Evolutionary conservation across 2,329 filamentous ascomycete species (phyloP), one percentile per base, ranked within the genome.

Genomic region (Claviceps capensis): DNA sequence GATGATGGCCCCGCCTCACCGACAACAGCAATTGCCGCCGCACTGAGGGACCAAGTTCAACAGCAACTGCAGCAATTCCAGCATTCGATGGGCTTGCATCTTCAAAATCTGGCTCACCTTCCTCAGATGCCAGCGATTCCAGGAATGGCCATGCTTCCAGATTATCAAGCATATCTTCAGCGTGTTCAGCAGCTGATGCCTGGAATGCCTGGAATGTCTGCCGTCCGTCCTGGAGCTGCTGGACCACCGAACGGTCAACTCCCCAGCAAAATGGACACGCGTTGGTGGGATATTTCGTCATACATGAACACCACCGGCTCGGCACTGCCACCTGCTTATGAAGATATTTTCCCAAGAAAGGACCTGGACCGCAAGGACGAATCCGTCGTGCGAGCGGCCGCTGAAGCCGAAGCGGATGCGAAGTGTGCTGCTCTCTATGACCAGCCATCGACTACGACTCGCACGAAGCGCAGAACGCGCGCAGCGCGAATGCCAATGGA

Each of bases 21-120:
- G 2, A 73, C 77, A 4, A 75, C 75, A 3, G 78, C 81, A 4
- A 78, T 84, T 47, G 78, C 88, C 61, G 74, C 81, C 48, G 85
- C 83, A 14, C 78, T 88, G 68, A 81, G 83, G 60, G 85, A 89
- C 51, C 85, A 90, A 53, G 68, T 91, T 19, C 75, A 82, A 26
- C 76, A 82, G 17, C 86, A 89, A 61, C 75, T 90, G 47, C 83
- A 90, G 52, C 82, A 89, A 53, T 76, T 90, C 60, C 87, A 89
- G 62, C 82, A 88, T 62, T 80, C 75, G 46, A 76, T 88, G 71
- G 74, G 79, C 38, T 71, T 82, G 64, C 77, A 82, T 46, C 72
- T 87, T 59, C 83, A 83, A 48, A 84, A 83, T 49, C 56, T 70
- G 8, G 59, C 67, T 1, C 63, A 69, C 47, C 66, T 82, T 36